Percentiles rank a stretch among this genome's conserved stretches.
phyloP scores from a whole-genome alignment of 176 grass and related monocot species.

The Zizania latifolia region DNA sequence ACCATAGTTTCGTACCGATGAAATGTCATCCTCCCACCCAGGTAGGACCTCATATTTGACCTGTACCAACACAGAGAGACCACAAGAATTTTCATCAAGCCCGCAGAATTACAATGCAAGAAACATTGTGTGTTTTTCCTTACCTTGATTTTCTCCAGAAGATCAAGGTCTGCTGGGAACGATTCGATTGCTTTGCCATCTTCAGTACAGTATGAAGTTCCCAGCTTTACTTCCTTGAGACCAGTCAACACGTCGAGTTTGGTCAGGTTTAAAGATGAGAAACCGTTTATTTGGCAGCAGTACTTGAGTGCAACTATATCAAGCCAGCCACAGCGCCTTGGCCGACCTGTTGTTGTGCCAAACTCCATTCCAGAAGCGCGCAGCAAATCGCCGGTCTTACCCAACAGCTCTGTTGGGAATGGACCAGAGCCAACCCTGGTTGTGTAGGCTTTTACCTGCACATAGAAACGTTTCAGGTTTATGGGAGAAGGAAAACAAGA shows the following conservation, averaged over 20 bases:
- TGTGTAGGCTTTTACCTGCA: slow-evolving; percentile 93
- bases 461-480: not conserved
- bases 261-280: slow-evolving; percentile 83
- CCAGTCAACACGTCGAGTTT: slow-evolving; percentile 84
- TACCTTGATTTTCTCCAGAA: slow-evolving; percentile 69
- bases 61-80: slow-evolving; percentile 43
- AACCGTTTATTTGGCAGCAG: slow-evolving; percentile 83
- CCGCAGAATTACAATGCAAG: not conserved
- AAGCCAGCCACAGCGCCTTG: slow-evolving; percentile 88
- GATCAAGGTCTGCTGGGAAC: slow-evolving; percentile 58
- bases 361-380: slow-evolving; percentile 80
- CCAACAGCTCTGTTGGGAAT: slow-evolving; percentile 82
- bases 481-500: not conserved
- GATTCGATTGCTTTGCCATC: slow-evolving; percentile 47
- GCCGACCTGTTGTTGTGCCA: slow-evolving; percentile 80
- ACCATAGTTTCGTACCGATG: slow-evolving; percentile 53
- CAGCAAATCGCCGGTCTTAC: slow-evolving; percentile 61
- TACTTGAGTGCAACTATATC: slow-evolving; percentile 83
- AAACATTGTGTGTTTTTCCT: not conserved
- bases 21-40: slow-evolving; percentile 79
- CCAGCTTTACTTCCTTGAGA: slow-evolving; percentile 70
- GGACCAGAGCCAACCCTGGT: slow-evolving; percentile 89
- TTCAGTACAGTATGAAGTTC: slow-evolving; percentile 40
- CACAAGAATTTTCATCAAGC: not conserved
- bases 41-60: slow-evolving; percentile 82